Percentiles rank a stretch among this genome's conserved stretches.
Evolutionary conservation across 768 basidiomycete species (phyloP).

Genomic region (Lentinula aciculospora): DNA sequence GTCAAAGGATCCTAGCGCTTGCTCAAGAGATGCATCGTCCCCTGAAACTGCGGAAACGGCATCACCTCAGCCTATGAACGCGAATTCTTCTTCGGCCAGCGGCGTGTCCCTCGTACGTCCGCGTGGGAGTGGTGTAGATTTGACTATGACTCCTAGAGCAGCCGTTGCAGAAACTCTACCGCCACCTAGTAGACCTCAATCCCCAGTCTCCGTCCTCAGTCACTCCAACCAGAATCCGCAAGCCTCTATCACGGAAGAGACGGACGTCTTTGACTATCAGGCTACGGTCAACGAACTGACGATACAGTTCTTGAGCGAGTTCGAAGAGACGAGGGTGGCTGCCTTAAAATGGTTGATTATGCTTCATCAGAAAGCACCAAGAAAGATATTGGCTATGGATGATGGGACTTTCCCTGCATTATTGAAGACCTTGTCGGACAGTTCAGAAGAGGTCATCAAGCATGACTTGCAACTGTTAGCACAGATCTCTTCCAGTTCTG

Average conservation of each 20-base stretch:
- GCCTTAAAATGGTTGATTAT: constrained; percentile 97
- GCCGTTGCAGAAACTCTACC: constrained; percentile 18
- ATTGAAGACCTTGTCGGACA: constrained; percentile 92
- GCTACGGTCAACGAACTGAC: constrained; percentile 90
- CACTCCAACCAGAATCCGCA: constrained; percentile 27
- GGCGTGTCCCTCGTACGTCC: constrained; percentile 8
- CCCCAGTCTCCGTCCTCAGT: constrained; percentile 48
- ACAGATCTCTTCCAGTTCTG: constrained; percentile 93
- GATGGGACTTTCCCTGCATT: constrained; percentile 96
- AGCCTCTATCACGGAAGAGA: constrained; percentile 36
- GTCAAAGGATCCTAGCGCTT: constrained; percentile 17
- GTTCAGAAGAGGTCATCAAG: constrained; percentile 97
- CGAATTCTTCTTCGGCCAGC: background rate
- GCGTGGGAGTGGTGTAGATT: constrained; percentile 29
- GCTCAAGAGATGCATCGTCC: constrained; percentile 40
- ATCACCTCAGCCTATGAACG: background rate
- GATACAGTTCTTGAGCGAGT: constrained; percentile 91
- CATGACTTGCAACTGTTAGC: constrained; percentile 93
- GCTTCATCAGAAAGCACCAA: constrained; percentile 96
- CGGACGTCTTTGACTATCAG: constrained; percentile 86
- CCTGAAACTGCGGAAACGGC: constrained; percentile 31
- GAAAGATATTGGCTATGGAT: constrained; percentile 92
- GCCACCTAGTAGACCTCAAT: constrained; percentile 52
- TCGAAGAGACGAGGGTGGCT: constrained; percentile 92
- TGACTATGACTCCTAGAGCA: constrained; percentile 30